Evolutionary conservation across 2,329 filamentous ascomycete genomes (phyloP).

Genomic region (Alternaria arborescens): DNA sequence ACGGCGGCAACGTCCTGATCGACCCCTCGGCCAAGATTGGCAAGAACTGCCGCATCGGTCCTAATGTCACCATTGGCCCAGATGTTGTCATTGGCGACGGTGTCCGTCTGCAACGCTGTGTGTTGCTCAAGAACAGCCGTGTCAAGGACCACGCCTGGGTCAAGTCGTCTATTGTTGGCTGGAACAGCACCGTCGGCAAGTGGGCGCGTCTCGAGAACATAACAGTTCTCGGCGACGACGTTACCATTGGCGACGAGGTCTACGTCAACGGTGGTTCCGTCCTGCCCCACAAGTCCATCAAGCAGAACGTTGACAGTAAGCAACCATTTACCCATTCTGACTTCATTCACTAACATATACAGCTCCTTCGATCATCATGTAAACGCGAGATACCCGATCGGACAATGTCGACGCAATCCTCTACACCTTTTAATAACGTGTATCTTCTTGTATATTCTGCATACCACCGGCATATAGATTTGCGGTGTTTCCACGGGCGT

Average conservation of each 20-base stretch:
- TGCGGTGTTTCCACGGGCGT: conserved; percentile 21
- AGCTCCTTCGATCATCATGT: conserved; percentile 60
- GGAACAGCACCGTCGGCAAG: conserved; percentile 94
- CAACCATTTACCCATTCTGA: no score
- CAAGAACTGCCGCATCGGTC: conserved; percentile 97
- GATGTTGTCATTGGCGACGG: conserved; percentile 93
- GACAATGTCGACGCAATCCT: conserved; percentile 14
- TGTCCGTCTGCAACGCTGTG: conserved; percentile 91
- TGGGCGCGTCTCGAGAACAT: conserved; percentile 98
- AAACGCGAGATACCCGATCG: conserved; percentile 34
- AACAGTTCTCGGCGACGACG: conserved; percentile 96
- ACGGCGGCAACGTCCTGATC: conserved; percentile 95
- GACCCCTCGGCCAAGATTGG: conserved; percentile 95
- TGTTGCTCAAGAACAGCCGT: conserved; percentile 87
- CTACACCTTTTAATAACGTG: conserved; percentile 43
- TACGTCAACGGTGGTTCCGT: conserved; percentile 98
- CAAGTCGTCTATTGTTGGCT: conserved; percentile 97
- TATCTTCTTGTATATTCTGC: conserved; percentile 49
- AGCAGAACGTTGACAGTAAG: conserved; percentile 84
- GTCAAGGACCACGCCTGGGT: conserved; percentile 99
- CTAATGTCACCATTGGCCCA: conserved; percentile 95
- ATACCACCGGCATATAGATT: conserved; percentile 28
- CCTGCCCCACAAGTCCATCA: conserved; percentile 98
- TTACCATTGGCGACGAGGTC: conserved; percentile 96
- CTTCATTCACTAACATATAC: conserved; percentile 22